Conservation (phyloP, 306 rosid genomes). For the Arachis hypogaea region DNA sequence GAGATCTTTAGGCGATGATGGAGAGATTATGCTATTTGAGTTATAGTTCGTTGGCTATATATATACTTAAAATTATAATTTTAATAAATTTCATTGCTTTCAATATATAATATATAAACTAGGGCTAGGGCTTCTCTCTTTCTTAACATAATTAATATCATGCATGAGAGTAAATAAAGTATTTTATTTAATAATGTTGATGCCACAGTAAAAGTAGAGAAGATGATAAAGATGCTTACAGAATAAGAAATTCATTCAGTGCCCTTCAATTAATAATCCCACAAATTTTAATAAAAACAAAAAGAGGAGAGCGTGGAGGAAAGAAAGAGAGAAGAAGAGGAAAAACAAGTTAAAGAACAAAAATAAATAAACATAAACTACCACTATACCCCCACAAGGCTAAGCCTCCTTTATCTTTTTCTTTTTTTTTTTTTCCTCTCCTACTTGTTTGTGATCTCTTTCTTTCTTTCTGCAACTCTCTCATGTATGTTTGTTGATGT, state of each 20-base stretch:
- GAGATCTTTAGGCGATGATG: too few relatives aligned
- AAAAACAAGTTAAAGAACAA: slow-evolving; percentile 33
- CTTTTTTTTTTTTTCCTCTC: slow-evolving; percentile 75
- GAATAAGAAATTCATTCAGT: slow-evolving; percentile 56
- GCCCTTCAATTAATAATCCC: slow-evolving; percentile 46
- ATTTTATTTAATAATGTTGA: slow-evolving; percentile 24
- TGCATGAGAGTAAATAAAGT: slow-evolving; percentile 45
- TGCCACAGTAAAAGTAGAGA: slow-evolving; percentile 41
- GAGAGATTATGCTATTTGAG: too few relatives aligned
- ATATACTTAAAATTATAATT: too few relatives aligned
- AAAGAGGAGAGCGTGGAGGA: slow-evolving; percentile 35
- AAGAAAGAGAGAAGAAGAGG: not conserved
- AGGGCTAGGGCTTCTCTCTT: slow-evolving; percentile 46
- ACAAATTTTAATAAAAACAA: slow-evolving; percentile 57
- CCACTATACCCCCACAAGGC: slow-evolving; percentile 36
- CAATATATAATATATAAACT: not conserved
- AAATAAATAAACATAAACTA: slow-evolving; percentile 47
- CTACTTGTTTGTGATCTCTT: slow-evolving; percentile 57
- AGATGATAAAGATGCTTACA: slow-evolving; percentile 45
- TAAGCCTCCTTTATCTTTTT: slow-evolving; percentile 67
- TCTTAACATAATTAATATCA: not conserved
- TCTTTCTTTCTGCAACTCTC: slow-evolving; percentile 52
- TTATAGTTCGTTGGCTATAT: too few relatives aligned
- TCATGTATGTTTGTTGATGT: slow-evolving; percentile 58
- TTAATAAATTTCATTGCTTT: too few relatives aligned